Percentiles rank a stretch among this genome's conserved stretches.
phyloP scores from a whole-genome alignment of 2,329 filamentous ascomycete genomes.

The Thelonectria rubi region DNA sequence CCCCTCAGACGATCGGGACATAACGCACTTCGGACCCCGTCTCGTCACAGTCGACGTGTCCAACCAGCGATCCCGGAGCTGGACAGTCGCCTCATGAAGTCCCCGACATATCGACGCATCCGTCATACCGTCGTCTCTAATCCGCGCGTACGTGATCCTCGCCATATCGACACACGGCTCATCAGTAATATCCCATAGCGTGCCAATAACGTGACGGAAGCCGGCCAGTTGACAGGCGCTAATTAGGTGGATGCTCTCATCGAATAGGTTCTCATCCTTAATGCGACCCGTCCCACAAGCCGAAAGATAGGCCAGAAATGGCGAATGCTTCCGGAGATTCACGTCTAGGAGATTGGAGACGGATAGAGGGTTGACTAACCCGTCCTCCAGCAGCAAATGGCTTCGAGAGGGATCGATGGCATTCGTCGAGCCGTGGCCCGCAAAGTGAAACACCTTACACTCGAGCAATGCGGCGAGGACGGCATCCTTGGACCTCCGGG shows the following conservation, averaged over 20 bases:
- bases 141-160: background rate
- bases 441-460: constrained; percentile 20
- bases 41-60: background rate
- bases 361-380: background rate
- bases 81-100: background rate
- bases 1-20: too few relatives aligned
- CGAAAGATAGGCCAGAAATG: constrained; percentile 10
- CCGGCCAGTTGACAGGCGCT: background rate
- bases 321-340: background rate
- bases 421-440: constrained; percentile 9
- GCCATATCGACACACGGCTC: background rate
- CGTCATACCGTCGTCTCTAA: background rate
- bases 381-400: constrained; percentile 1
- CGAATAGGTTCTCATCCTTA: background rate
- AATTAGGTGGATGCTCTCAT: background rate
- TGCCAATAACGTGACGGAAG: background rate
- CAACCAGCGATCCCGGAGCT: background rate
- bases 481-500: background rate
- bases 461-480: background rate
- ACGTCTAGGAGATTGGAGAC: background rate
- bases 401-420: background rate
- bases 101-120: background rate
- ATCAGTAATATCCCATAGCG: background rate
- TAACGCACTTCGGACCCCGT: too few relatives aligned
- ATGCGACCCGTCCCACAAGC: constrained; percentile 8